Evolutionary conservation across 441 rosid species (phyloP).

Genomic region (Erodium texanum): DNA sequence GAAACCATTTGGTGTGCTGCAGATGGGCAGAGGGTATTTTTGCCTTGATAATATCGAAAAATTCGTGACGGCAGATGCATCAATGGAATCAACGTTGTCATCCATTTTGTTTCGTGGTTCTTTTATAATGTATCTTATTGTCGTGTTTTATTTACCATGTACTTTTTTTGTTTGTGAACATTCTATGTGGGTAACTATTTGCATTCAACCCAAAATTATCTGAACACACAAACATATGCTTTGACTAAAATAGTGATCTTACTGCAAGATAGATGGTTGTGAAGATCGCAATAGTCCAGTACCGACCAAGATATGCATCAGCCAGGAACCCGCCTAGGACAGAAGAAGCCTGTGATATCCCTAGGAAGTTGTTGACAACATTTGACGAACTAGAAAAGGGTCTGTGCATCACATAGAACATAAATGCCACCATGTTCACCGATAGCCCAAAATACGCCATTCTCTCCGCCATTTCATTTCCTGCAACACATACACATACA

Average conservation of each 20-base stretch:
- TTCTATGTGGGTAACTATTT: too few relatives aligned
- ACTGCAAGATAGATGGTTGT: constrained; percentile 77
- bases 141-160: too few relatives aligned
- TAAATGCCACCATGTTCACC: constrained; percentile 88
- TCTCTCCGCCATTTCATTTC: constrained; percentile 97
- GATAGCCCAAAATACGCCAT: constrained; percentile 90
- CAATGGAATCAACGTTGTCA: too few relatives aligned
- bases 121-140: too few relatives aligned
- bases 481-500: constrained; percentile 25
- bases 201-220: too few relatives aligned
- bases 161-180: too few relatives aligned
- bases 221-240: not conserved
- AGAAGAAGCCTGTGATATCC: constrained; percentile 87
- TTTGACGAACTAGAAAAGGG: constrained; percentile 75
- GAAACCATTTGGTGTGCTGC: too few relatives aligned
- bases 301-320: constrained; percentile 89
- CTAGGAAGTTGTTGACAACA: constrained; percentile 81
- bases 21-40: too few relatives aligned
- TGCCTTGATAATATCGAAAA: too few relatives aligned
- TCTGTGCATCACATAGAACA: constrained; percentile 81
- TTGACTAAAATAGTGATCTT: constrained; percentile 22
- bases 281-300: constrained; percentile 90
- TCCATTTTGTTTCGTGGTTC: too few relatives aligned
- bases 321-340: constrained; percentile 90
- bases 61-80: too few relatives aligned